phyloP scores from a whole-genome alignment of 371 early-diverging fungal species.

The Conidiobolus incongruus region DNA sequence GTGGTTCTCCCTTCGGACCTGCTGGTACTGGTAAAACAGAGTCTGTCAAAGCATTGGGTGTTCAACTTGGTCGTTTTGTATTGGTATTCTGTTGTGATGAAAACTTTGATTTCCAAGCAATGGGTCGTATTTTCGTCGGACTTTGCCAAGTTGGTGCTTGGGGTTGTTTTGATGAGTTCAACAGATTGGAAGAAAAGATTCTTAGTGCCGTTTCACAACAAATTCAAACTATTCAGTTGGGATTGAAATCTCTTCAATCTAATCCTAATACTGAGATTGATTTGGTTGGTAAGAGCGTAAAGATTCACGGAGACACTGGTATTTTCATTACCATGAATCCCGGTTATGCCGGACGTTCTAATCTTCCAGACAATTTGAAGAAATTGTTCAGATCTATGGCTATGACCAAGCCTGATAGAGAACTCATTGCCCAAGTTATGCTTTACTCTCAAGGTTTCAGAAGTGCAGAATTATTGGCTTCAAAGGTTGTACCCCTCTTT shows the following conservation, averaged over 20 bases:
- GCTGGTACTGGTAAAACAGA: constrained; percentile 95
- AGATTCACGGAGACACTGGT: constrained; percentile 64
- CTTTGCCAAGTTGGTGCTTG: constrained; percentile 95
- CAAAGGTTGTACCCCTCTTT: constrained; percentile 92
- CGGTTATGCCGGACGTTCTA: constrained; percentile 95
- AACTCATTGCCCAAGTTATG: constrained; percentile 97
- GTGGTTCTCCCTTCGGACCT: constrained; percentile 94
- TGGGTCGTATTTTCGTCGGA: constrained; percentile 98
- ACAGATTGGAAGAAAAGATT: constrained; percentile 92
- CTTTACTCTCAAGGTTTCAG: constrained; percentile 97
- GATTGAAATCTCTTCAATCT: constrained; percentile 43
- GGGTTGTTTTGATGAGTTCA: constrained; percentile 99
- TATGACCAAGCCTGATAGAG: constrained; percentile 95
- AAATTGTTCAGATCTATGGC: constrained; percentile 94
- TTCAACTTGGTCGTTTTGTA: constrained; percentile 86
- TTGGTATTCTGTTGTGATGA: constrained; percentile 99
- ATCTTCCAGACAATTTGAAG: constrained; percentile 95
- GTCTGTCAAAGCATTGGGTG: constrained; percentile 92
- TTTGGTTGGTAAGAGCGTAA: constrained; percentile 69
- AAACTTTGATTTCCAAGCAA: constrained; percentile 96
- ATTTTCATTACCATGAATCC: constrained; percentile 99
- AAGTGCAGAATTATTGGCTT: constrained; percentile 78
- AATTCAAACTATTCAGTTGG: constrained; percentile 92
- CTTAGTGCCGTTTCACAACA: constrained; percentile 97
- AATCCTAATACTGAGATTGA: constrained; percentile 65